Base-by-base conservation (phyloP, 768 basidiomycete species). In the Phylloporus rhodoxanthus region DNA sequence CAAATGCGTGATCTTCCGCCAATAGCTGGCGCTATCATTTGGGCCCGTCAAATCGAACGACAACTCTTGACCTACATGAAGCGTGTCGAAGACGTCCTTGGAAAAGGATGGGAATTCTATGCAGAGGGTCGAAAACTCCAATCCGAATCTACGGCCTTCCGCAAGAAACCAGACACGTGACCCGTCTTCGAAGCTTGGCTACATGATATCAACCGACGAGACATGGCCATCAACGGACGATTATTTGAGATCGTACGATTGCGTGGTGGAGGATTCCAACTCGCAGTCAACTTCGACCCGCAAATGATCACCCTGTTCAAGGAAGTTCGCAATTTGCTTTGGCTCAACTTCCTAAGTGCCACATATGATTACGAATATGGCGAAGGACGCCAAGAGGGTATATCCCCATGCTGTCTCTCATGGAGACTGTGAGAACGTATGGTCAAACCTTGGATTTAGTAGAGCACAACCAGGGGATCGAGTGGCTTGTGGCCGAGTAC, bases 371-470 rank as follows among this genome's bases (percentile, higher is more conserved):
- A 86, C 85, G 59, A 96, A 94, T 65, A 87, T 96, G 81, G 96
- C 96, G 30, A 99, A 97, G 73, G 95, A 99, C 58, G 96, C 96
- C 52, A 97, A 96, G 75, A 75, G 92, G 58, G 94, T 98, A 52
- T 99, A 99, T 65, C 94, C 94, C 0, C 93, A 97, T 73, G 96
- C 96, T 2, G 95, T 98, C 57, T 92, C n/a, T 92, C 68, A 98
- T 98, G 95, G 96, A 99, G 75, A 95, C 93, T 0, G 92, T 98
- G n/a, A 75, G 94, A 65, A 97, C 92, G 25, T 98, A 99, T 69
- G 87, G 88, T 17, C 96, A 99, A 72, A 96, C 91, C 1, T 71
- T 96, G 65, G 91, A 92, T 65, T 70, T 97, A 59, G 85, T 98
- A 58, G 87, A 96, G 64, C 78, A 77, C 37, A 91, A 97, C 65